phyloP scores from a whole-genome alignment of 2,329 filamentous ascomycete species.

The Boeremia lycopersici region DNA sequence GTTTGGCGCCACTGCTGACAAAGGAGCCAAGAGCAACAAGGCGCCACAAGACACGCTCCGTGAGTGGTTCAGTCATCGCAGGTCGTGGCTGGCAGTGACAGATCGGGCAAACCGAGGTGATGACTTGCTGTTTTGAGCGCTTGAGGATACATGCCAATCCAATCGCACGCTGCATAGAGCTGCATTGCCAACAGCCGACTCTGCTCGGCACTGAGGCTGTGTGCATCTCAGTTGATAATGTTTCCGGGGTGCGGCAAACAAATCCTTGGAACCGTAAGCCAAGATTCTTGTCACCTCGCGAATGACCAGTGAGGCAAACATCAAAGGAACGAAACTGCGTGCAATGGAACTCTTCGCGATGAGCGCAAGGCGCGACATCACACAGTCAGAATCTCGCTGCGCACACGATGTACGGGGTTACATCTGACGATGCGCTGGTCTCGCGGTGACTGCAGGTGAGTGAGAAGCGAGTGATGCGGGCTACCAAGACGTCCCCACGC shows the following conservation, averaged over 20 bases:
- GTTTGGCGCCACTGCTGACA: conserved; percentile 2
- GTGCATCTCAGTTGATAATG: conserved; percentile 17
- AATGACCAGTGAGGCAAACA: conserved; percentile 11
- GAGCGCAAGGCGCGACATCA: conserved; percentile 3
- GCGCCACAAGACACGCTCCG: not conserved
- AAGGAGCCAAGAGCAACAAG: conserved; percentile 9
- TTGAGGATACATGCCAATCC: not conserved
- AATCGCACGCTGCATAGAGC: conserved; percentile 3
- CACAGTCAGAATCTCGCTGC: conserved; percentile 13
- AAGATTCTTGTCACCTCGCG: conserved; percentile 37
- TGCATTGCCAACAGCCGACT: conserved; percentile 30
- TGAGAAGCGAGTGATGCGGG: conserved; percentile 26
- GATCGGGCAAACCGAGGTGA: conserved; percentile 1
- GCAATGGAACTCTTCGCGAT: conserved; percentile 3
- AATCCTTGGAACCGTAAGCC: conserved; percentile 42
- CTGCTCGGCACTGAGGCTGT: conserved; percentile 41
- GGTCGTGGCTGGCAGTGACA: conserved; percentile 2
- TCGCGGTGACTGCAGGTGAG: conserved; percentile 19
- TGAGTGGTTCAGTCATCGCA: conserved; percentile 1
- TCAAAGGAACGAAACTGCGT: conserved; percentile 6
- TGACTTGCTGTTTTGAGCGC: not conserved
- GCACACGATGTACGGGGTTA: conserved; percentile 10
- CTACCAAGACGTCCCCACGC: conserved; percentile 25
- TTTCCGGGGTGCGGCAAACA: conserved; percentile 31
- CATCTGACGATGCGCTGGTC: conserved; percentile 4